Conservation (phyloP, 345 rosid species). For the Raphanus raphanistrum region DNA sequence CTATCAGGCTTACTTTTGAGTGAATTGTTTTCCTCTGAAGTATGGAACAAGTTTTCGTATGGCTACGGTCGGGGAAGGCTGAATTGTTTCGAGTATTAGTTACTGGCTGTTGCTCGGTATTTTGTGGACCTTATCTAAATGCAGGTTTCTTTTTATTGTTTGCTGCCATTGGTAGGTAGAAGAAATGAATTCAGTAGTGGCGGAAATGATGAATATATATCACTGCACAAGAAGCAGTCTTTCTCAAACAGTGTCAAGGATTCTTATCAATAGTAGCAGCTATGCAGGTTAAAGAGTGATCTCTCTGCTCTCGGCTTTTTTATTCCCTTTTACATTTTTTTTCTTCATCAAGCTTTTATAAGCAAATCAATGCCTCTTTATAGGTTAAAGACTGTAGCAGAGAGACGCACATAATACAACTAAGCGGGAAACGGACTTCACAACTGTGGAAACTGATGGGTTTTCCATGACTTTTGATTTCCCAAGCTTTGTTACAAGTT, state of each 20-base stretch:
- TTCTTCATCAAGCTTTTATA: not conserved
- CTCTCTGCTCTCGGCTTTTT: not conserved
- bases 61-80: no score
- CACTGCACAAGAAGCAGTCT: constrained; percentile 13
- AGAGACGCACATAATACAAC: constrained; percentile 81
- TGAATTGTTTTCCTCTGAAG: no score
- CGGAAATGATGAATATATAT: constrained; percentile 58
- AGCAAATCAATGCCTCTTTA: constrained; percentile 12
- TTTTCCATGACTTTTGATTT: constrained; percentile 33
- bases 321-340: constrained; percentile 8
- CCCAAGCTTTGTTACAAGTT: no score
- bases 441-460: constrained; percentile 59
- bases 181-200: constrained; percentile 58
- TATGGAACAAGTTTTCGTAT: no score
- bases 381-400: constrained; percentile 84
- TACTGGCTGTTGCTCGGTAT: no score
- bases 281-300: constrained; percentile 57
- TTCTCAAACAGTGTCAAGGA: constrained; percentile 42
- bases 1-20: no score
- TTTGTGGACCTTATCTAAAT: no score
- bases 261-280: constrained; percentile 64
- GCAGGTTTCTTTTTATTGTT: not conserved
- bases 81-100: no score
- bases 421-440: constrained; percentile 61
- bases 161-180: constrained; percentile 55